phyloP scores from a whole-genome alignment of 768 basidiomycete species.

The Xerocomellus amylosporus region DNA sequence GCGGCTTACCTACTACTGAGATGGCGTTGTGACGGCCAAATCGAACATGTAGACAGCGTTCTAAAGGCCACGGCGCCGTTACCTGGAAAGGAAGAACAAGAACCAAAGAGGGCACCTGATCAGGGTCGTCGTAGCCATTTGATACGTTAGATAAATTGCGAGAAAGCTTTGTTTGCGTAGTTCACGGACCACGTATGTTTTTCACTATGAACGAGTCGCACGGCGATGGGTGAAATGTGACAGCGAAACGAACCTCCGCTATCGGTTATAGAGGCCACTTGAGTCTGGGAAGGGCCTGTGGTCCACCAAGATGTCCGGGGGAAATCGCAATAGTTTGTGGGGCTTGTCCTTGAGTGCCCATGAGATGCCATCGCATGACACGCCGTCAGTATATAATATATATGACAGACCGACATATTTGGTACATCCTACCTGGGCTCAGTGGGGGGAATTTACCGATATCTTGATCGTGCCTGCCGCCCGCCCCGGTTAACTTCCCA shows the following conservation, averaged over 20 bases:
- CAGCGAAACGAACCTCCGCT: not conserved
- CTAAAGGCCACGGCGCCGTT: conserved; percentile 9
- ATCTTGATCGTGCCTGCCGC: conserved; percentile 15
- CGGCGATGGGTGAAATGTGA: conserved; percentile 5
- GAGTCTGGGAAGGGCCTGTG: not conserved
- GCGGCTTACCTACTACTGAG: conserved; percentile 14
- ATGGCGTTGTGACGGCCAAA: conserved; percentile 6
- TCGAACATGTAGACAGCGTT: conserved; percentile 1
- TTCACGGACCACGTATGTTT: conserved; percentile 6
- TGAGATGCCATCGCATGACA: not conserved
- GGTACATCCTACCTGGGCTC: conserved; percentile 10
- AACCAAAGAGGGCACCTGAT: conserved; percentile 10
- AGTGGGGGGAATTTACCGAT: conserved; percentile 1
- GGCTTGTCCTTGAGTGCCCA: not conserved
- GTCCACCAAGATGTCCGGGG: not conserved
- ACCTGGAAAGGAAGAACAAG: conserved; percentile 2
- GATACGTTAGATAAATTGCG: conserved; percentile 11
- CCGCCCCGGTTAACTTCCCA: conserved; percentile 2
- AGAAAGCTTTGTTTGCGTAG: conserved; percentile 14
- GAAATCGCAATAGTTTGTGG: not conserved
- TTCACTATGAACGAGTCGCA: conserved; percentile 6
- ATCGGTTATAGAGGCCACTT: not conserved
- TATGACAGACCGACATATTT: conserved; percentile 6
- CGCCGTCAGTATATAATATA: conserved; percentile 1
- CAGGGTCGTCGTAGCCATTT: conserved; percentile 5